phyloP scores from a whole-genome alignment of 2,329 filamentous ascomycete genomes.

The Verticillium nubilum region DNA sequence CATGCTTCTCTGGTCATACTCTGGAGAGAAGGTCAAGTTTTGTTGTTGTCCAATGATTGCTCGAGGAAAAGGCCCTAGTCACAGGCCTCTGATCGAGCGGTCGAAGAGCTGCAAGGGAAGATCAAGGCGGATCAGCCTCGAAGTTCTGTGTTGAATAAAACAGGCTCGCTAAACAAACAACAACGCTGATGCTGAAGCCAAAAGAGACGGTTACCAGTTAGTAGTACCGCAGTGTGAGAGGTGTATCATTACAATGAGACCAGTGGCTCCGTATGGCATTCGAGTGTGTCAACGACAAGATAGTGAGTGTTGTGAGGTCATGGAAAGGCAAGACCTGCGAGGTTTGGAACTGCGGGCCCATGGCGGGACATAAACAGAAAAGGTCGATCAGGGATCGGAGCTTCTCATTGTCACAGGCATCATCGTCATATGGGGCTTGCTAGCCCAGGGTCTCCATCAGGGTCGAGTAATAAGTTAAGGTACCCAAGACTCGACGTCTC shows the following conservation, averaged over 20 bases:
- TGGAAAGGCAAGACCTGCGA: slow-evolving; percentile 5
- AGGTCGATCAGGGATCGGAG: slow-evolving; percentile 7
- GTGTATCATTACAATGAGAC: background rate
- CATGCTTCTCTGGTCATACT: slow-evolving; percentile 22
- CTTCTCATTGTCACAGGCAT: slow-evolving; percentile 12
- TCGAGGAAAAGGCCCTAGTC: background rate
- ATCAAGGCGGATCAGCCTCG: background rate
- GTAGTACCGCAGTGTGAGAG: background rate
- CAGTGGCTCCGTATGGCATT: background rate
- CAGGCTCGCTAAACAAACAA: background rate
- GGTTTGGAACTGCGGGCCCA: slow-evolving; percentile 3
- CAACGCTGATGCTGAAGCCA: background rate
- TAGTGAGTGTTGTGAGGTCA: background rate
- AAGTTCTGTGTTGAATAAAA: background rate
- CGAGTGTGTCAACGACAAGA: background rate
- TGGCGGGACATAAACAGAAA: slow-evolving; percentile 4
- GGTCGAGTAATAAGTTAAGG: background rate
- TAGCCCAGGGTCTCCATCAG: background rate
- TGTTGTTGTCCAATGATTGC: background rate
- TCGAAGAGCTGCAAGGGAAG: background rate
- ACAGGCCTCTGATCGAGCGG: background rate
- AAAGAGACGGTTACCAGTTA: background rate
- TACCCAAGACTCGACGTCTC: background rate
- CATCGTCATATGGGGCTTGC: background rate
- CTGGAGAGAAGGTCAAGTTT: background rate